Evolutionary conservation across 495 filamentous ascomycete genomes (phyloP), one percentile per base, ranked within the genome.

Genomic region (Immersiella caudata): DNA sequence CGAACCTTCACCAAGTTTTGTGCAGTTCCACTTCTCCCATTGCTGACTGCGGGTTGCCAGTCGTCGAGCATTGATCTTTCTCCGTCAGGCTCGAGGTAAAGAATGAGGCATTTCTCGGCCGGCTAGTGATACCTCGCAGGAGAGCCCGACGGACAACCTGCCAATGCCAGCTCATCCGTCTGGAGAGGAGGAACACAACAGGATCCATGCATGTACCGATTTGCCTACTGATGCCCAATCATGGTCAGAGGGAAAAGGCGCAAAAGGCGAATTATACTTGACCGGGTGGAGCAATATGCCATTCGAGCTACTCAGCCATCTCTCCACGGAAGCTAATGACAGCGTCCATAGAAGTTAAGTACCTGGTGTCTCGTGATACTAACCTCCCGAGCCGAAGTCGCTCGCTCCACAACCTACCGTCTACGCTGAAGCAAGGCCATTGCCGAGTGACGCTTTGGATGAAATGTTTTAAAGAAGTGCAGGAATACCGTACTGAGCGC

Each of bases 131-230:
- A 50, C 49, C 55, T 69, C 60, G 56, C 50, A 65, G 58, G 27
- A 59, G 46, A 40, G 60, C 59, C 63, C 46, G 25, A 56, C 26
- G 27, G 63, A 22, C 24, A 33, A 24, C 60, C 68, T 63, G 50
- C 60, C 64, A 68, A 70, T 74, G 56, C 62, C 57, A 67, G 59
- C 68, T 69, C 40, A 46, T 46, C 55, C 67, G 46, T 18, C 27
- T 67, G 22, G 60, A 40, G 27, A 36, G 54, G 58, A 61, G 63
- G 67, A 25, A 61, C 54, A 65, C 69, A 50, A 67, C 57, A 71
- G 29, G 67, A 60, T 67, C 55, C 67, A 71, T 63, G 71, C 67
- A 70, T 71, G 67, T 68, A 67, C 62, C 65, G 71, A 75, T 73
- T 67, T 67, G 68, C 66, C 66, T 63, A 50, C 52, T 25, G 36